Base-by-base conservation (phyloP, 2,329 filamentous ascomycete species). In the Paracamarosporium sp. region DNA sequence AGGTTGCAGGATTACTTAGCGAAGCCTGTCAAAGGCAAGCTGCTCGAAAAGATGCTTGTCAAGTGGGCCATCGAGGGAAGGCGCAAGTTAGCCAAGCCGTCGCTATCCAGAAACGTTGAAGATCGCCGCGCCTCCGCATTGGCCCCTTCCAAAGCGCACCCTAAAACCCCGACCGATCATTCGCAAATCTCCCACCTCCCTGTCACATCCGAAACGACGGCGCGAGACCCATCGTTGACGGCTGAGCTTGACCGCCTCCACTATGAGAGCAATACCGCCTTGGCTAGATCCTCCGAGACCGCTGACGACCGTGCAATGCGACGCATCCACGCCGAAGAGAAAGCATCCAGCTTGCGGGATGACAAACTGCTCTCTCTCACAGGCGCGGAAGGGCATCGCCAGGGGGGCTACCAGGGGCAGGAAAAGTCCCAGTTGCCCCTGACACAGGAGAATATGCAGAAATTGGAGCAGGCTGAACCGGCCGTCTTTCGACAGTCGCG, bases 21-120 rank as follows among this genome's bases (percentile, higher is more conserved):
- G 55, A 75, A 76, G 68, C 90, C 90, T 1, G 90, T 92, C 38
- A 89, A 88, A 65, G 85, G 88, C 63, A 83, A 84, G 50, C 83
- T 86, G 5, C 76, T 92, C 7, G 89, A 92, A 65, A 92, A 68
- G 61, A 72, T 67, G 67, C 61, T 92, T 36, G 79, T 91, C 22
- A 86, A 89, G 54, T 92, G 90, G 90, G 85, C 82, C 67, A 67
- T 83, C 44, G 73, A 83, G 68, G 76, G 80, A 55, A 72, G 66
- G 64, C 69, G 72, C 60, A 76, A 75, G 59, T 60, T 67, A 58
- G 72, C 72, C 48, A 71, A 64, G 59, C 50, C 55, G 31, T 60
- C 59, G 50, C 50, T 59, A 48, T 55, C 70, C 63, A 41, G 43
- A 67, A 70, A 61, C 31, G 68, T 59, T 35, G 33, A 66, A 56